These are phyloP conservation scores for Lolium perenne DNA, from an alignment of 176 grass and related monocot species.

Conservation along the genomic window DNA sequence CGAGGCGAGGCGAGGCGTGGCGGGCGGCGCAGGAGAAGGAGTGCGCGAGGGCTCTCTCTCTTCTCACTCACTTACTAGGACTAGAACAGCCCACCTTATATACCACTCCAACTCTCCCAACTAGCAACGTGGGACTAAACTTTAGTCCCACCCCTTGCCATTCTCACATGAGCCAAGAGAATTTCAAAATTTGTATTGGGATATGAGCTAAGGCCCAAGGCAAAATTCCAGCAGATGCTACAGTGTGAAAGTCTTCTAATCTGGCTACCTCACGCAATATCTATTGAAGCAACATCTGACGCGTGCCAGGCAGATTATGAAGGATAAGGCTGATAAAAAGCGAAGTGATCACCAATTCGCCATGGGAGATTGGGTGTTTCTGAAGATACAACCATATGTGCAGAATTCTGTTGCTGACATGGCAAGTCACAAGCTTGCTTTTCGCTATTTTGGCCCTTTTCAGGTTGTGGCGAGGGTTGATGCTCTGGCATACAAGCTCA, in stretches of 20 bases:
- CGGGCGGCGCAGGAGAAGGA: too few species aligned
- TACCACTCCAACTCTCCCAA: too few species aligned
- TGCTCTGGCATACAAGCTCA: background rate
- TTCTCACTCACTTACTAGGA: too few species aligned
- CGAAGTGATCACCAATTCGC: background rate
- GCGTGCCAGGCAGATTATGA: background rate
- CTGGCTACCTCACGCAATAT: background rate
- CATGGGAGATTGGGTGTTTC: background rate
- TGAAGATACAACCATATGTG: background rate
- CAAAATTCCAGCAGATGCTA: too few species aligned
- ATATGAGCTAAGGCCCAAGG: too few species aligned
- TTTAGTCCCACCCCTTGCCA: too few species aligned
- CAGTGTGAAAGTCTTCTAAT: accelerated
- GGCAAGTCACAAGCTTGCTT: background rate
- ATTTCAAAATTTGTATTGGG: too few species aligned
- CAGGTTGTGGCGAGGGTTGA: background rate
- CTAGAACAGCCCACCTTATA: too few species aligned
- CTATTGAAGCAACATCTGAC: background rate
- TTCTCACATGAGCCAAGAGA: too few species aligned
- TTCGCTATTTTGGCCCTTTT: background rate
- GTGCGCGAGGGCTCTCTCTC: too few species aligned
- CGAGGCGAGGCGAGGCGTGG: too few species aligned
- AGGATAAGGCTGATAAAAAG: background rate
- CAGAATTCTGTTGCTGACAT: background rate
- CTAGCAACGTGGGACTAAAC: too few species aligned